Conservation (phyloP, 768 basidiomycete species). For the Mycena albidolilacea region DNA sequence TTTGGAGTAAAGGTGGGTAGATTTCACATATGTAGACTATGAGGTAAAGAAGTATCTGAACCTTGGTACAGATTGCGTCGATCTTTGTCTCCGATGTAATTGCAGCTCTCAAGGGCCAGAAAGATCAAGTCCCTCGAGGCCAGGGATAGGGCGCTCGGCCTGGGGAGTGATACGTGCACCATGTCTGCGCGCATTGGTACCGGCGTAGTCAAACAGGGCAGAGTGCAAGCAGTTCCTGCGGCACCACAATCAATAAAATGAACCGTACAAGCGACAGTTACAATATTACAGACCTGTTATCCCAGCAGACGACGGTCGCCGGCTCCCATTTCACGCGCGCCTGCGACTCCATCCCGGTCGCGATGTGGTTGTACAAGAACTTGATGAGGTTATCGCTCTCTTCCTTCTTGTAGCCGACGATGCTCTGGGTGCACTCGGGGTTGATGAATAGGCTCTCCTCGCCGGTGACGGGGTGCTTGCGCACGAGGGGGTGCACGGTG, state of each 20-base stretch:
- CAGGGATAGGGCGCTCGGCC: slow-evolving; percentile 59
- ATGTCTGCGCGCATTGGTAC: slow-evolving; percentile 51
- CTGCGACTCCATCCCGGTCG: slow-evolving; percentile 65
- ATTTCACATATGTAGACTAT: too few relatives aligned
- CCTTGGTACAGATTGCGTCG: background rate
- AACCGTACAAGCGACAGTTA: background rate
- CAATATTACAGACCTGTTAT: slow-evolving; percentile 42
- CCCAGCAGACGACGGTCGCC: slow-evolving; percentile 72
- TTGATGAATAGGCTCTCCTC: slow-evolving; percentile 74
- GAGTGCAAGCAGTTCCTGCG: slow-evolving; percentile 54
- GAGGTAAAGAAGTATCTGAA: too few relatives aligned
- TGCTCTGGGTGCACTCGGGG: slow-evolving; percentile 65
- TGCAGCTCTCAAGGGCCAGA: slow-evolving; percentile 8
- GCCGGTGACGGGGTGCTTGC: slow-evolving; percentile 72
- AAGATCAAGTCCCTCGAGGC: slow-evolving; percentile 30
- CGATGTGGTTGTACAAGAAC: slow-evolving; percentile 68
- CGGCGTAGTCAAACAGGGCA: slow-evolving; percentile 56
- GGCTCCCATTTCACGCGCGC: slow-evolving; percentile 64
- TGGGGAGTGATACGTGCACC: slow-evolving; percentile 60
- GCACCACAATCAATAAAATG: background rate
- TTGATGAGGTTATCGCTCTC: slow-evolving; percentile 69
- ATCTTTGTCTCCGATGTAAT: background rate
- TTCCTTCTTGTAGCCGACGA: slow-evolving; percentile 69
- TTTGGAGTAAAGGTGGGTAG: too few relatives aligned
- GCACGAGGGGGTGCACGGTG: slow-evolving; percentile 62